phyloP scores from a whole-genome alignment of 2,329 filamentous ascomycete species.

The Raffaelea ambrosiae region DNA sequence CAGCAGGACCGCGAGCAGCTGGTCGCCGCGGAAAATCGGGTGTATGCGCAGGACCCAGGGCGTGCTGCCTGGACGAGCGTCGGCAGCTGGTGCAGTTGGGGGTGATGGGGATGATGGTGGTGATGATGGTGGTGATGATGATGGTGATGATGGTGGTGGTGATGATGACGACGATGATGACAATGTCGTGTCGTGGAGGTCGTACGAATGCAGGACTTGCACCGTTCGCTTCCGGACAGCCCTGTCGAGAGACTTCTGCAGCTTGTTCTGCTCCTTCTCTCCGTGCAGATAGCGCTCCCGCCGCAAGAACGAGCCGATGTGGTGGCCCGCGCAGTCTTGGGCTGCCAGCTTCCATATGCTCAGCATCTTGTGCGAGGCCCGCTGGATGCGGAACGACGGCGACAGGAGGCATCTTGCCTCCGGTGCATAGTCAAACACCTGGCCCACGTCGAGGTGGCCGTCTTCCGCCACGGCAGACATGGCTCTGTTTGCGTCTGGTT shows the following conservation, averaged over 20 bases:
- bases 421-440: slow-evolving; percentile 21
- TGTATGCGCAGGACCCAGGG: slow-evolving; percentile 23
- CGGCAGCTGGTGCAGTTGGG: too few relatives aligned
- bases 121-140: too few relatives aligned
- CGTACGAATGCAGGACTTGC: too few relatives aligned
- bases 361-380: slow-evolving; percentile 20
- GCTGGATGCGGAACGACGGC: slow-evolving; percentile 20
- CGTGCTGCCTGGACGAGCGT: too few relatives aligned
- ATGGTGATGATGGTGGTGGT: too few relatives aligned
- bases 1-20: slow-evolving; percentile 21
- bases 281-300: slow-evolving; percentile 17
- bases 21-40: slow-evolving; percentile 20
- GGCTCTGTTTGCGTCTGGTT: too few relatives aligned
- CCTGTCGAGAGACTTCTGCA: too few relatives aligned
- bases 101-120: too few relatives aligned
- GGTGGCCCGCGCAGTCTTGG: slow-evolving; percentile 18
- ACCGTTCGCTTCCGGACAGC: too few relatives aligned
- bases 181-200: too few relatives aligned
- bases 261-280: slow-evolving; percentile 13
- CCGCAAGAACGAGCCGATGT: slow-evolving; percentile 19
- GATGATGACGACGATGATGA: too few relatives aligned
- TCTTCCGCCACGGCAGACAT: too few relatives aligned
- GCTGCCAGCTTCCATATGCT: slow-evolving; percentile 17
- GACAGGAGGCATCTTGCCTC: slow-evolving; percentile 22
- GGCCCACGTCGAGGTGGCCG: slow-evolving; percentile 12